phyloP scores from a whole-genome alignment of 768 basidiomycete genomes.

The Psilocybe azurescens region DNA sequence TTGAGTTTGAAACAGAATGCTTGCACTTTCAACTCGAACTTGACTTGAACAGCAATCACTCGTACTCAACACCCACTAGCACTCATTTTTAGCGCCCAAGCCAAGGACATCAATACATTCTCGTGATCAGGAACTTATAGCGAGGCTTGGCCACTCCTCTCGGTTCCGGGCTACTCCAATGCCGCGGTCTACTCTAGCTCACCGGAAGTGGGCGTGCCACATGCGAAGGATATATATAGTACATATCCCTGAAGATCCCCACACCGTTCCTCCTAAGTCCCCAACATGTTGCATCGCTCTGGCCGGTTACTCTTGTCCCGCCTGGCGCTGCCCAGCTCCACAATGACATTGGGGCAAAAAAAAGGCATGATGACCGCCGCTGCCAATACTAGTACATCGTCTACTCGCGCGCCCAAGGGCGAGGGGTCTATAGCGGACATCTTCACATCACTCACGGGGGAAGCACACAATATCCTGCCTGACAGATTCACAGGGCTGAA shows the following conservation, averaged over 20 bases:
- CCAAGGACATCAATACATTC: background rate
- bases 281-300: background rate
- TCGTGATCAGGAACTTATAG: too few species aligned
- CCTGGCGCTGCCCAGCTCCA: background rate
- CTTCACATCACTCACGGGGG: constrained; percentile 44
- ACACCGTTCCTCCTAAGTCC: too few species aligned
- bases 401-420: constrained; percentile 33
- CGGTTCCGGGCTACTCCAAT: too few species aligned
- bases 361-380: constrained; percentile 18
- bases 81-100: background rate
- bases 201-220: too few species aligned
- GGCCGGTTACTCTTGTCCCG: background rate
- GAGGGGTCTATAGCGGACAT: constrained; percentile 46
- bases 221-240: too few species aligned
- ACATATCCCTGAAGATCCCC: too few species aligned
- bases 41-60: too few species aligned
- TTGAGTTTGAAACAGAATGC: too few species aligned
- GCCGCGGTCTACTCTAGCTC: too few species aligned
- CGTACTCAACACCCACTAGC: too few species aligned
- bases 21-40: too few species aligned
- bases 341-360: background rate
- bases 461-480: constrained; percentile 48
- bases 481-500: constrained; percentile 66
- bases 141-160: too few species aligned
- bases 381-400: background rate